These are phyloP conservation scores for Trypanosoma lewisi DNA, from an alignment of 208 protist genomes.

Conservation along the genomic window DNA sequence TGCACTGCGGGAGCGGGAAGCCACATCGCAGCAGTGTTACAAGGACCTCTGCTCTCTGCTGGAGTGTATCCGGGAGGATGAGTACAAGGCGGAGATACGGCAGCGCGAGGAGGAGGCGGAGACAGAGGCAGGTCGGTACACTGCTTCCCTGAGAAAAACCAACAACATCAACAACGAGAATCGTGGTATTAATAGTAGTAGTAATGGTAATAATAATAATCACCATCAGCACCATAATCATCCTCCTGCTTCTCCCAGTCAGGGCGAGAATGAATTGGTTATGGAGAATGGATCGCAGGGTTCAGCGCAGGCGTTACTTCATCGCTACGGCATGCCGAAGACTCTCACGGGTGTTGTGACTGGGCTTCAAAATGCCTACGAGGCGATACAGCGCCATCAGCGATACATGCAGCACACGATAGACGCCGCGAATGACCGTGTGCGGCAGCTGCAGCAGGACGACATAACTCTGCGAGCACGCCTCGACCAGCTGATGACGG, in stretches of 20 bases:
- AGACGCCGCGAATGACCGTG: neutral
- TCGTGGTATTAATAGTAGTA: neutral
- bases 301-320: neutral
- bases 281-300: neutral
- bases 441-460: conserved; percentile 13
- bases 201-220: neutral
- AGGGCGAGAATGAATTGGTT: neutral
- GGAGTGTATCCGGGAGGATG: conserved; percentile 18
- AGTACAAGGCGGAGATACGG: conserved; percentile 6
- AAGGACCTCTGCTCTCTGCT: conserved; percentile 18
- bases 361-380: conserved; percentile 15
- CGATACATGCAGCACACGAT: neutral
- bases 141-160: neutral
- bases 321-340: conserved; percentile 8
- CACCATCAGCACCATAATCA: too few species aligned
- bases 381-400: conserved; percentile 9
- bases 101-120: conserved; percentile 7
- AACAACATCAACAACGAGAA: neutral
- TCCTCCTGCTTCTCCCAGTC: too few species aligned
- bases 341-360: conserved; percentile 21
- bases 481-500: conserved; percentile 4
- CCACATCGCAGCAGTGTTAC: conserved; percentile 11
- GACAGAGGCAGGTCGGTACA: neutral
- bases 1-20: conserved; percentile 14
- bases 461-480: neutral